A percentile compares a stretch with the other conserved stretches of the same genome.
These are phyloP conservation scores for Yarrowia bubula DNA, from an alignment of 805 yeast genomes.

Conservation along the genomic window DNA sequence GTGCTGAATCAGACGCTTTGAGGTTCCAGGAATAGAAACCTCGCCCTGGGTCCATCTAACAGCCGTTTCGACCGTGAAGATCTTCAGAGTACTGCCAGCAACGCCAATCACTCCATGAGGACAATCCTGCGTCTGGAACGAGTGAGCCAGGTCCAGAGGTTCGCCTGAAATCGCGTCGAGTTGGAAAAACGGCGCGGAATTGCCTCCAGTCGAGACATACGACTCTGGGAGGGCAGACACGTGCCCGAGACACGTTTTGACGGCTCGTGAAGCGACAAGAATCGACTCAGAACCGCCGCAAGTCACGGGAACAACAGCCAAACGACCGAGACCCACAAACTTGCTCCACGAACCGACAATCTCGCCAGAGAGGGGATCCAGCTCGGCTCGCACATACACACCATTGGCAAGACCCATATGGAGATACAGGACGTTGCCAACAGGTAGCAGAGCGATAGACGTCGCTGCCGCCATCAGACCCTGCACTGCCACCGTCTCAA, in stretches of 20 bases:
- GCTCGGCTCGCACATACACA: slow-evolving; percentile 60
- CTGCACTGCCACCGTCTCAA: slow-evolving; percentile 64
- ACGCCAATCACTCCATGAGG: slow-evolving; percentile 63
- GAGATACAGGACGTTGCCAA: slow-evolving; percentile 46
- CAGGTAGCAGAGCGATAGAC: slow-evolving; percentile 33
- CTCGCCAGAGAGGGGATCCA: slow-evolving; percentile 62
- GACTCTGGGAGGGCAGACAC: background rate
- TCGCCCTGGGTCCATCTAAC: background rate
- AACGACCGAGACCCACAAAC: slow-evolving; percentile 70
- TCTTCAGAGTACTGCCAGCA: slow-evolving; percentile 50
- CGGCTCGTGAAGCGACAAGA: background rate
- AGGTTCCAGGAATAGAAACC: background rate
- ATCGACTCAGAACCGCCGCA: background rate
- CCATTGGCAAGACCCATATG: slow-evolving; percentile 88
- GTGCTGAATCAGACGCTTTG: background rate
- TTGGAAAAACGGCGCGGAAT: slow-evolving; percentile 4
- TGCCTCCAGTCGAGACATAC: background rate
- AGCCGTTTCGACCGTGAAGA: slow-evolving; percentile 42
- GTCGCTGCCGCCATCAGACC: slow-evolving; percentile 50
- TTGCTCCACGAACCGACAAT: slow-evolving; percentile 62
- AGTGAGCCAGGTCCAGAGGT: slow-evolving; percentile 45
- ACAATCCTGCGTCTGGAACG: slow-evolving; percentile 63
- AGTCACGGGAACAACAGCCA: slow-evolving; percentile 44
- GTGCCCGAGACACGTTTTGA: slow-evolving; percentile 9
- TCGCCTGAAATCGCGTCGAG: slow-evolving; percentile 28